phyloP scores from a whole-genome alignment of 2,329 filamentous ascomycete species.

The Colletotrichum paranaense region DNA sequence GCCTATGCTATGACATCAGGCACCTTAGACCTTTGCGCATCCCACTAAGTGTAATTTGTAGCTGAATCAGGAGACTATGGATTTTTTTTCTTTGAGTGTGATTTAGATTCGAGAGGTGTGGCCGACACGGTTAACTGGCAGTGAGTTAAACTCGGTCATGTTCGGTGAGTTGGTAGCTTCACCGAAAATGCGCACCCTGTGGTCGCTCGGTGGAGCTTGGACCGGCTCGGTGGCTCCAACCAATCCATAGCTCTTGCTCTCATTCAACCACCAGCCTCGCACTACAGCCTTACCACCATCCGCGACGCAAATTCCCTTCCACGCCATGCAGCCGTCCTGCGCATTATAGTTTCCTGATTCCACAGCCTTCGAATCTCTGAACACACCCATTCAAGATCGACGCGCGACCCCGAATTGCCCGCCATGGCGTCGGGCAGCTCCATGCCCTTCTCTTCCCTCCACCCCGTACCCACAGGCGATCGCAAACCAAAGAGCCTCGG shows the following conservation, averaged over 20 bases:
- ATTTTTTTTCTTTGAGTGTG: no score
- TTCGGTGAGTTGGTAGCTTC: not conserved
- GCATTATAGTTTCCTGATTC: not conserved
- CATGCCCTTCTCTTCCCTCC: conserved; percentile 64
- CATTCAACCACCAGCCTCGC: conserved; percentile 20
- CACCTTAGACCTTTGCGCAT: not conserved
- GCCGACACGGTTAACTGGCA: not conserved
- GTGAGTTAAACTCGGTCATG: not conserved
- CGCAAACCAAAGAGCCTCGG: conserved; percentile 72
- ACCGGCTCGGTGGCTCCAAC: conserved; percentile 1
- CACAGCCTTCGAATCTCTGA: not conserved
- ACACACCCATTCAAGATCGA: not conserved
- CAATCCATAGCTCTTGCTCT: conserved; percentile 24
- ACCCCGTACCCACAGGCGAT: conserved; percentile 70
- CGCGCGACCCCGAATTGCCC: not conserved
- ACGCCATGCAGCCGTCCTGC: not conserved
- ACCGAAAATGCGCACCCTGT: not conserved
- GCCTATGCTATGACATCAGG: not conserved
- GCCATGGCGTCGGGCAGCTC: conserved; percentile 38
- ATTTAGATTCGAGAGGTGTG: not conserved
- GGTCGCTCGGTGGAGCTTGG: conserved; percentile 23
- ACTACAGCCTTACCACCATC: conserved; percentile 13
- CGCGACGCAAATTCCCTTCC: not conserved
- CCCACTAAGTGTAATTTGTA: not conserved
- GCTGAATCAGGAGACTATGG: not conserved